Evolutionary conservation across 176 grass and related monocot genomes (phyloP).

Genomic region (Urochloa ruziziensis): DNA sequence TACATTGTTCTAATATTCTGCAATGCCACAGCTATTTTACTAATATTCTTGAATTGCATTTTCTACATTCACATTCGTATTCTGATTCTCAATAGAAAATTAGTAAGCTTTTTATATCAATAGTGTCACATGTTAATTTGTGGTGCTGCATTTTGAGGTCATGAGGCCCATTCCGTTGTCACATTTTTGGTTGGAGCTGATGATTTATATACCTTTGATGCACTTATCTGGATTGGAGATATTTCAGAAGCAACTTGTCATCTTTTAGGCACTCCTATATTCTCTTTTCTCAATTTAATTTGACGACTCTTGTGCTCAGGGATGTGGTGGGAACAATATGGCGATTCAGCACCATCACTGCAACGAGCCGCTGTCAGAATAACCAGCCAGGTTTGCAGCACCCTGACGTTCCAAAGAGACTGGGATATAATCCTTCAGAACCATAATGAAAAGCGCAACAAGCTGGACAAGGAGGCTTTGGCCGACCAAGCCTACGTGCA

Average conservation of each 20-base stretch:
- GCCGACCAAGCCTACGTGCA: slow-evolving; percentile 83
- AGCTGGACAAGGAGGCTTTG: slow-evolving; percentile 73
- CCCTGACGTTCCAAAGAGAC: slow-evolving; percentile 67
- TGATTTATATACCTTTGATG: not conserved
- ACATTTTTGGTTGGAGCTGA: not conserved
- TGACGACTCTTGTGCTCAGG: slow-evolving; percentile 37
- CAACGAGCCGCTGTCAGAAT: slow-evolving; percentile 80
- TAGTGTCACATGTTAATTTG: not conserved
- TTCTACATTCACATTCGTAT: not conserved
- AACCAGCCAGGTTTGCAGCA: slow-evolving; percentile 94
- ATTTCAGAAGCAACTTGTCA: not conserved
- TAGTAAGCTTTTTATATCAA: not conserved
- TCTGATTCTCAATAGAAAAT: not conserved
- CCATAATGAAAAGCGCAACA: slow-evolving; percentile 82
- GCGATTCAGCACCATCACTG: slow-evolving; percentile 71
- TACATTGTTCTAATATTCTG: not conserved
- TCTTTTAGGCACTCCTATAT: not conserved
- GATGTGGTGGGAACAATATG: slow-evolving; percentile 99
- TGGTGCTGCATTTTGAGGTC: slow-evolving; percentile 4
- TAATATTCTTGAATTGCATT: not conserved
- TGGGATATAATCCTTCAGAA: slow-evolving; percentile 70
- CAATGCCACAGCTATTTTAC: slow-evolving; percentile 4
- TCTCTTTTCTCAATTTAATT: slow-evolving; percentile 7
- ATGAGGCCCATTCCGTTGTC: not conserved
- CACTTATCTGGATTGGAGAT: not conserved